Percentiles rank a stretch among this genome's conserved stretches.
These are phyloP conservation scores for Neonectria faginata DNA, from an alignment of 2,329 filamentous ascomycete genomes.

Conservation along the genomic window DNA sequence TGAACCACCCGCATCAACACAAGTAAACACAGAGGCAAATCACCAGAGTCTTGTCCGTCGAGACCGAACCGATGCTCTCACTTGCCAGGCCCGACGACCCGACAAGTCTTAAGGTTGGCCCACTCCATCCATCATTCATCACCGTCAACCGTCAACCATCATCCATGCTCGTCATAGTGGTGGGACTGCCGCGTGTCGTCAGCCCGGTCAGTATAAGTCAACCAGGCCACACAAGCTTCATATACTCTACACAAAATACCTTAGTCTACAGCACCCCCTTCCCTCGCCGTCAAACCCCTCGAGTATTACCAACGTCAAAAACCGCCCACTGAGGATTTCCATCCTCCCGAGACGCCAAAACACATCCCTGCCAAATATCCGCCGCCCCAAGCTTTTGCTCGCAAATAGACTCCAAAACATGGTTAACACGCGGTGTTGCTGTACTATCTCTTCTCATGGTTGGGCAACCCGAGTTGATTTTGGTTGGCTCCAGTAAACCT, in stretches of 20 bases:
- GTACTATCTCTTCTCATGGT: constrained; percentile 24
- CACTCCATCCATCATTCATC: constrained; percentile 10
- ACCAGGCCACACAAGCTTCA: constrained; percentile 20
- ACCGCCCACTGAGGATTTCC: constrained; percentile 41
- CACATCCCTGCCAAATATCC: constrained; percentile 41
- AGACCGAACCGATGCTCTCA: not conserved
- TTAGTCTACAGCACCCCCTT: constrained; percentile 27
- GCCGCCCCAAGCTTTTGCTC: constrained; percentile 45
- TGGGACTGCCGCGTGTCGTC: constrained; percentile 14
- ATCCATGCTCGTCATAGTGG: constrained; percentile 9
- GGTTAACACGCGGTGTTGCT: constrained; percentile 29
- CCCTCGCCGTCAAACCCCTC: constrained; percentile 15
- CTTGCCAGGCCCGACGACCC: constrained; percentile 23
- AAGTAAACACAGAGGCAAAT: not conserved
- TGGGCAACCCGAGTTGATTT: constrained; percentile 17
- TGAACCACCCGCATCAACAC: not conserved
- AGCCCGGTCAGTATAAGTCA: constrained; percentile 4
- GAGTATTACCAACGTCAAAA: constrained; percentile 42
- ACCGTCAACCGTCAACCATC: not conserved
- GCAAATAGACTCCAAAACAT: constrained; percentile 42
- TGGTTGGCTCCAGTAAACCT: constrained; percentile 8
- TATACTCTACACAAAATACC: constrained; percentile 36
- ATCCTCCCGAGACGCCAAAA: constrained; percentile 46
- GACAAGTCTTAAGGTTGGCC: constrained; percentile 9
- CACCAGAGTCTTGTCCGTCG: not conserved